Evolutionary conservation across 2,329 filamentous ascomycete species (phyloP).

Genomic region (Fusarium torulosum): DNA sequence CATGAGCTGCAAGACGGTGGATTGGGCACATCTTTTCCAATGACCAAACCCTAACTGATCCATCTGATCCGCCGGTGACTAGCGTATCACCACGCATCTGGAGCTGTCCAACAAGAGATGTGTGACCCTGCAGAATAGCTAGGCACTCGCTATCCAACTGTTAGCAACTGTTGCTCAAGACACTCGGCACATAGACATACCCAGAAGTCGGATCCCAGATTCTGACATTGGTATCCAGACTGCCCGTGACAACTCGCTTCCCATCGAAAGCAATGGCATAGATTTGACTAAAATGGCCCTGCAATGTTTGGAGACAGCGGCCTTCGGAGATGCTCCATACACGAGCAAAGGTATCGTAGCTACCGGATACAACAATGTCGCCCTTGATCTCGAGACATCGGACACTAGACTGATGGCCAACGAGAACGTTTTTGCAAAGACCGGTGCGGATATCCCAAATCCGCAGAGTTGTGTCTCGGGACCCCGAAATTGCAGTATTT

Average conservation of each 20-base stretch:
- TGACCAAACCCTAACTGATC: constrained; percentile 96
- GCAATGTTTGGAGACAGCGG: constrained; percentile 87
- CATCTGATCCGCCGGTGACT: constrained; percentile 95
- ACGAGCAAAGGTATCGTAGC: constrained; percentile 95
- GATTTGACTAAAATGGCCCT: constrained; percentile 97
- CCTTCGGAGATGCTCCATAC: constrained; percentile 99
- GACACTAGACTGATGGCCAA: constrained; percentile 95
- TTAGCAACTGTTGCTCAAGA: constrained; percentile 48
- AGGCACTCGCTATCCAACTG: constrained; percentile 74
- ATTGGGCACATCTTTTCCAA: constrained; percentile 91
- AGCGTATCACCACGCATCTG: constrained; percentile 96
- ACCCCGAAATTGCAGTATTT: constrained; percentile 95
- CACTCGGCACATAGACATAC: constrained; percentile 61
- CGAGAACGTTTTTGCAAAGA: constrained; percentile 88
- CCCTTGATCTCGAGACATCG: constrained; percentile 95
- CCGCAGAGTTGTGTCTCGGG: constrained; percentile 91
- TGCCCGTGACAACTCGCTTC: constrained; percentile 91
- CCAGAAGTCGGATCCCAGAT: constrained; percentile 95
- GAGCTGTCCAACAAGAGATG: constrained; percentile 93
- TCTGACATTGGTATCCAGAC: constrained; percentile 93
- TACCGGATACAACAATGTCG: constrained; percentile 96
- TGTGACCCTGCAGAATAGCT: constrained; percentile 95
- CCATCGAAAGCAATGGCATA: constrained; percentile 99
- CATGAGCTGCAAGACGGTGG: constrained; percentile 93
- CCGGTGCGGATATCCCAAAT: constrained; percentile 95